Evolutionary conservation across 257 asterid genomes (phyloP), one percentile per base, ranked within the genome.

Genomic region (Leonotis leonurus): DNA sequence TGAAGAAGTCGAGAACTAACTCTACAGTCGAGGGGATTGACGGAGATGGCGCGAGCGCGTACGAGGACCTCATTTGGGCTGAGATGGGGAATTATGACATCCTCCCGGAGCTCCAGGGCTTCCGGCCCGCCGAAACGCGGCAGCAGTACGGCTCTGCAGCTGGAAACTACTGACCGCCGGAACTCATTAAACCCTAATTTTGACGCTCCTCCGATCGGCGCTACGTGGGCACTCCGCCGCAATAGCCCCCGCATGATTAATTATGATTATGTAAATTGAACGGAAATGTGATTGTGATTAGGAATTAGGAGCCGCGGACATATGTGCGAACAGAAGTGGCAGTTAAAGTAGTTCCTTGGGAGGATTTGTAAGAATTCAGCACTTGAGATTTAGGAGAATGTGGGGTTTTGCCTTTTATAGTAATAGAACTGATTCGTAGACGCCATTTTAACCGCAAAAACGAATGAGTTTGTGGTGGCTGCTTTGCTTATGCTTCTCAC

Each of bases 41-140:
- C 77, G 4, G 99, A 89, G 75, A 93, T 95, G 36, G 99, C 99
- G 60, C 94, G 85, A 74, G 96, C 76, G 33, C 99, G 95, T 41
- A 93, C 97, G 30, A 93, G 95, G 62, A 93, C 99, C 82, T 93
- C 90, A 60, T 87, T 73, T 7, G 94, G 89, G 73, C 82, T 87
- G 64, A 89, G 86, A 70, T 84, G 81, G 51, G 96, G 97, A 33
- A 89, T 79, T n/a, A 9, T 27, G 12, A 90, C 95, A 78, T 87
- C 71, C 36, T 85, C 94, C 41, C 79, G 80, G 68, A 87, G 78
- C 79, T 93, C 86, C 66, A 93, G 75, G 61, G 86, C 86, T 61
- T 82, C 94, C 41, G 99, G 85, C 13, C 95, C 95, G 11, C 99
- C 99, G 75, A 87, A 93, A 46, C 92, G 88, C 37, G 89, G 97